Conservation (phyloP, 495 filamentous ascomycete genomes). For the Penicillium cosmopolitanum region DNA sequence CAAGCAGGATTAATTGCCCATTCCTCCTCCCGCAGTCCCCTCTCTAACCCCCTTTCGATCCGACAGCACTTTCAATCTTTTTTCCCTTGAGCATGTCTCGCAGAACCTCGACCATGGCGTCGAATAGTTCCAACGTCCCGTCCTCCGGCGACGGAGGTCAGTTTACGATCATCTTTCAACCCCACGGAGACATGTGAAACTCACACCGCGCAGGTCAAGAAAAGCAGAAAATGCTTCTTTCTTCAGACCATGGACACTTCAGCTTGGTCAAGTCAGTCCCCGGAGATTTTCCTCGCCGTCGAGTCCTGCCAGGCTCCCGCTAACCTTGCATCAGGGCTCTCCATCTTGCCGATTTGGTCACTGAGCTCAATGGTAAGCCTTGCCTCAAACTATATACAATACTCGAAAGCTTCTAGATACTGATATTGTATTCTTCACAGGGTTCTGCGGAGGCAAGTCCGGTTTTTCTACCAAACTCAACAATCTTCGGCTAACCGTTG, state of each 20-base stretch:
- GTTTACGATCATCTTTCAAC: constrained; percentile 21
- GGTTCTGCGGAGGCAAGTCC: constrained; percentile 57
- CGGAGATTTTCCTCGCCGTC: constrained; percentile 2
- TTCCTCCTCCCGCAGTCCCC: constrained; percentile 28
- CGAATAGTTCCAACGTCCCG: constrained; percentile 41
- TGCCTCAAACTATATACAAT: not conserved
- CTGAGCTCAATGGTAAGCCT: constrained; percentile 82
- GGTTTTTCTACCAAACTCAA: constrained; percentile 7
- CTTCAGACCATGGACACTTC: constrained; percentile 75
- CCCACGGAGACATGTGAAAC: constrained; percentile 15
- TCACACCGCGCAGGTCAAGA: constrained; percentile 60
- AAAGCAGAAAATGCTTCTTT: constrained; percentile 86
- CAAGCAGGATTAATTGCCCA: constrained; percentile 32
- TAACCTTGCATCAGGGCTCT: constrained; percentile 62
- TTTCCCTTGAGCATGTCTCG: constrained; percentile 48
- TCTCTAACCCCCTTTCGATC: constrained; percentile 1
- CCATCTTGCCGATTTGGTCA: constrained; percentile 94
- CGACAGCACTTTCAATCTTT: not conserved
- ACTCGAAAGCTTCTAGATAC: not conserved
- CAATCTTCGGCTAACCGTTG: constrained; percentile 29
- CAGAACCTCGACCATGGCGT: constrained; percentile 46
- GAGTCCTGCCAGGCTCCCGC: constrained; percentile 14
- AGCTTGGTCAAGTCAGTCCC: constrained; percentile 66
- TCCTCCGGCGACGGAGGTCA: constrained; percentile 46
- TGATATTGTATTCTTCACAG: constrained; percentile 34